A percentile compares a stretch with the other conserved stretches of the same genome.
Conservation (phyloP, 1,284 basidiomycete species). For the Moesziomyces aphidis region DNA sequence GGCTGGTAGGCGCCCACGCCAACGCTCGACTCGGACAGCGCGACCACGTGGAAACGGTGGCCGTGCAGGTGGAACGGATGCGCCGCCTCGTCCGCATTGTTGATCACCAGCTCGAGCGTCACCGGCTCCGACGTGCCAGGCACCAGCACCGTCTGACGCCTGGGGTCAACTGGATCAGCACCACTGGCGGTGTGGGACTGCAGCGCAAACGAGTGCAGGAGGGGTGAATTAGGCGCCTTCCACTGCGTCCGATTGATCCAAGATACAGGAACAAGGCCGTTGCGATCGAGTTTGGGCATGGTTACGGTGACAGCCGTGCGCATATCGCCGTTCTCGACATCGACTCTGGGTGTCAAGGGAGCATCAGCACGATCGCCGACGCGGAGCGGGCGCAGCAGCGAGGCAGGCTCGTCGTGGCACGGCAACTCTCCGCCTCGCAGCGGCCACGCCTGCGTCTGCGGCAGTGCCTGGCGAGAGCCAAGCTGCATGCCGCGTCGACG, state of each 20-base stretch:
- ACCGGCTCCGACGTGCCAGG: slow-evolving; percentile 5
- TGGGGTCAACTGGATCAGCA: no score
- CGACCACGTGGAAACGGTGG: slow-evolving; percentile 70
- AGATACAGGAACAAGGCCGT: slow-evolving; percentile 26
- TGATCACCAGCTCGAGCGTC: slow-evolving; percentile 58
- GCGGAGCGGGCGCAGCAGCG: slow-evolving; percentile 23
- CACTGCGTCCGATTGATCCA: slow-evolving; percentile 34
- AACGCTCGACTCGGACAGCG: slow-evolving; percentile 44
- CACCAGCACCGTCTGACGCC: no score
- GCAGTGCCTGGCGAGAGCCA: neutral
- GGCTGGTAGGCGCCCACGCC: no score
- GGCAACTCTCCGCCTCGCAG: slow-evolving; percentile 5
- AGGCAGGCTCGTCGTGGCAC: slow-evolving; percentile 32
- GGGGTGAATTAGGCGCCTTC: slow-evolving; percentile 15
- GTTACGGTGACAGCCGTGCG: slow-evolving; percentile 21
- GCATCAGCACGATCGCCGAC: neutral
- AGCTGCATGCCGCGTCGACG: no score
- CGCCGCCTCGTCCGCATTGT: slow-evolving; percentile 69
- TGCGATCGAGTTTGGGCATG: slow-evolving; percentile 22
- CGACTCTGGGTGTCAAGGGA: no score
- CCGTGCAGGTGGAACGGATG: slow-evolving; percentile 70
- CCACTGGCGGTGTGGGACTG: slow-evolving; percentile 2
- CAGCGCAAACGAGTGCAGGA: slow-evolving; percentile 18
- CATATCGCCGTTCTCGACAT: slow-evolving; percentile 14
- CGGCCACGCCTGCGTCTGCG: slow-evolving; percentile 6